Evolutionary conservation across 352 stramenopile species (phyloP), one percentile per base, ranked within the genome.

Genomic region (Phytophthora syringae): DNA sequence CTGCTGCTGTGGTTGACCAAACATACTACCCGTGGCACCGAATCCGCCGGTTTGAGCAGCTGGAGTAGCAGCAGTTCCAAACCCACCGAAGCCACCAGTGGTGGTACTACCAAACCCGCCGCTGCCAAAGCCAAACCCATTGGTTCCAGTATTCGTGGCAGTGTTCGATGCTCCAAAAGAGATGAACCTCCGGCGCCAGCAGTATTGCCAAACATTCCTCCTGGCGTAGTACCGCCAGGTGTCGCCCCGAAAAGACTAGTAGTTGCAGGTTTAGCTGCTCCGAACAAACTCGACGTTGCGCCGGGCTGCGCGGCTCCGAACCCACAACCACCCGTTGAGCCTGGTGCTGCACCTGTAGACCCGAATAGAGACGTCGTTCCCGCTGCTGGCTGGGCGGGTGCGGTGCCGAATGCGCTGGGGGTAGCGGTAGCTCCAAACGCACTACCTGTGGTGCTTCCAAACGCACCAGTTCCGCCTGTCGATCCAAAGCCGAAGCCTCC

Each of bases 301-400:
- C 60, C 58, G 28, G 64, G 43, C 27, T 70, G 42, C 6, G 71
- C 70, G 18, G 32, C 70, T 27, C 79, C 79, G 43, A 88, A 88
- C 15, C 70, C 61, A 58, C 82, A 84, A 1, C 74, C 75, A 15
- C 73, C 64, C 30, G 67, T 79, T 42, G 72, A 62, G 5, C 67
- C 74, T 20, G 51, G n/a, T n/a, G n/a, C n/a, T n/a, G n/a, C n/a
- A n/a, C n/a, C 43, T 28, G 70, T 60, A 54, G 61, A 63, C 4
- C 78, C 76, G 53, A 86, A 86, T 12, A 80, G 72, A 30, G 78
- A 86, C 32, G 69, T 72, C n/a, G 75, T 71, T 24, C 62, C 72
- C 24, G 50, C 37, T 57, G 58, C 54, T 5, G 74, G 66, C 48
- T 82, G 77, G 11, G 62, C 65, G 32, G 74, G 53, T 12, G 64